Evolutionary conservation across 352 stramenopile genomes (phyloP), one percentile per base, ranked within the genome.

Genomic region (Phytophthora tubulina): DNA sequence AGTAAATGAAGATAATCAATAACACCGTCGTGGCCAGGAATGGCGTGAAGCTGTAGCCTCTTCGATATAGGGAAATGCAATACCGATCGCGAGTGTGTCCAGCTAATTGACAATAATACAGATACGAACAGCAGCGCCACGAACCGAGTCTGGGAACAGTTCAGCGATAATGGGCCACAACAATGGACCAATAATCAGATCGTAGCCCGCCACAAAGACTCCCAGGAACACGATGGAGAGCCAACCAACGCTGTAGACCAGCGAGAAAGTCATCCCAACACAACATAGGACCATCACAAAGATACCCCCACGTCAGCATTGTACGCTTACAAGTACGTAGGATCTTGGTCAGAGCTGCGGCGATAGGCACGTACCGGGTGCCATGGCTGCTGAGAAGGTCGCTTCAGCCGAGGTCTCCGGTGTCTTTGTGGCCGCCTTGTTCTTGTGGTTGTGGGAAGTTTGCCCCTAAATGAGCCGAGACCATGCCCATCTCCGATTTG

Each of bases 391-490:
- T 45, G 39, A 45, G 11, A 45, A 6, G 3, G 39, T 45, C 11
- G 39, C 39, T 45, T 4, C 3, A 45, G 38, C 38, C 44, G 31
- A 50, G 14, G 46, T 14, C n/a, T 11, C 35, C 46, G 46, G 46
- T 32, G 27, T 52, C 27, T 52, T 52, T 36, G 46, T n/a, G 17
- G 27, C 46, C 27, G 45, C 21, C n/a, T 51, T 35, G 15, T 33
- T 51, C 45, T 51, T 51, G 45, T 33, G 21, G n/a, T n/a, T n/a
- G n/a, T n/a, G 45, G 17, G 17, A 10, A 6, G 0, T 11, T 33
- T 58, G 35, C 38, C 51, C 5, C 38, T 21, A 58, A 58, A 58
- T 56, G 49, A 56, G 49, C 49, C 31, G 49, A 56, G 49, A 52
- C 46, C 45, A 51, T 17, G 45, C 45, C 6, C 45, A 52, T 52